Conservation (phyloP, 169 alveolate genomes). For the Plasmodium reichenowi region DNA sequence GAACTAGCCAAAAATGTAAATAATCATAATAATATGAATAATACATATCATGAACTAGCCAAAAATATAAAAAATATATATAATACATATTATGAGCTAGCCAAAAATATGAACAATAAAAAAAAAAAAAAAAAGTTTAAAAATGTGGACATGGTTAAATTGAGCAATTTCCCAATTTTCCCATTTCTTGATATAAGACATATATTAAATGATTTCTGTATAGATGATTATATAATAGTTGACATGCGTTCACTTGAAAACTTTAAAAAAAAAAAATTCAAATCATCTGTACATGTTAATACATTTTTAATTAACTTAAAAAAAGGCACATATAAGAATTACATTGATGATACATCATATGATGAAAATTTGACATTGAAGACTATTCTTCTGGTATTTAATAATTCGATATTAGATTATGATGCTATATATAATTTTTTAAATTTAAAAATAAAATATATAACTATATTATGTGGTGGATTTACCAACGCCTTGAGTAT, state of each 20-base stretch:
- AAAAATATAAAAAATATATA: slow-evolving; percentile 6
- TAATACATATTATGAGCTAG: neutral
- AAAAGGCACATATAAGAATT: slow-evolving; percentile 50
- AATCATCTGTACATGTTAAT: slow-evolving; percentile 69
- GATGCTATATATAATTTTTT: slow-evolving; percentile 58
- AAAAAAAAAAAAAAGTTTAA: slow-evolving; percentile 47
- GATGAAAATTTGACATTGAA: slow-evolving; percentile 19
- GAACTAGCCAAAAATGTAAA: neutral
- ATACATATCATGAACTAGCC: neutral
- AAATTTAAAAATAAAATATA: slow-evolving; percentile 59
- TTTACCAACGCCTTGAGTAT: slow-evolving; percentile 36
- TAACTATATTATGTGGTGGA: slow-evolving; percentile 58
- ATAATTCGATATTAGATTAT: slow-evolving; percentile 22
- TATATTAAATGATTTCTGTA: slow-evolving; percentile 27
- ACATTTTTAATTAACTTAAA: slow-evolving; percentile 53
- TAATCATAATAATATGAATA: slow-evolving; percentile 6
- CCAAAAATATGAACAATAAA: slow-evolving; percentile 6
- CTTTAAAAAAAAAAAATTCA: slow-evolving; percentile 41
- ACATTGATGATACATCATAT: slow-evolving; percentile 28
- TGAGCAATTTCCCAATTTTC: slow-evolving; percentile 42
- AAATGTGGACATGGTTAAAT: slow-evolving; percentile 9
- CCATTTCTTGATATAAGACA: slow-evolving; percentile 44
- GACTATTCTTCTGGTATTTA: slow-evolving; percentile 39
- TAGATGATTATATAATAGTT: slow-evolving; percentile 27
- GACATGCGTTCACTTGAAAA: slow-evolving; percentile 48